A percentile compares a stretch with the other conserved stretches of the same genome.
Evolutionary conservation across 441 rosid species (phyloP).

Genomic region (Brassica hybrid): DNA sequence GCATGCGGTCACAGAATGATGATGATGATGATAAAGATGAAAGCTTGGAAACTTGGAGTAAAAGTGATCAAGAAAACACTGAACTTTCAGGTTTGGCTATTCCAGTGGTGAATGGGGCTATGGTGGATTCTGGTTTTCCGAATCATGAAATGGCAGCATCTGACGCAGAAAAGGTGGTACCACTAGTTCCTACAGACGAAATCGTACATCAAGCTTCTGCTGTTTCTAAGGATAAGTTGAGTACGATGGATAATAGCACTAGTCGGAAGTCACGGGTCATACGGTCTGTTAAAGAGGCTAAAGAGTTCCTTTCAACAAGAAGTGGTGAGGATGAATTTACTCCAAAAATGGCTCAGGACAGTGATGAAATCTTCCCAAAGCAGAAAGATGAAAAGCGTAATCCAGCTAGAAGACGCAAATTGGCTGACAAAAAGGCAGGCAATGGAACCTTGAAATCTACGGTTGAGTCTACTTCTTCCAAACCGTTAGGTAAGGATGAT

Average conservation of each 20-base stretch:
- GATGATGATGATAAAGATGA: constrained; percentile 30
- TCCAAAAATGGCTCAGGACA: constrained; percentile 39
- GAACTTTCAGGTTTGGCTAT: constrained; percentile 36
- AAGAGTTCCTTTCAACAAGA: constrained; percentile 69
- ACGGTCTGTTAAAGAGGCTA: constrained; percentile 82
- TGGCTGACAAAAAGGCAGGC: constrained; percentile 34
- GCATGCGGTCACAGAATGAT: constrained; percentile 31
- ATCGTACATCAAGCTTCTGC: constrained; percentile 42
- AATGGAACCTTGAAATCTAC: constrained; percentile 43
- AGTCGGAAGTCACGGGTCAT: constrained; percentile 63
- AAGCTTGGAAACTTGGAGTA: constrained; percentile 19
- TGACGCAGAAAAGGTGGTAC: constrained; percentile 27
- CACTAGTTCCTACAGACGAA: constrained; percentile 34
- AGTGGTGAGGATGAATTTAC: constrained; percentile 35
- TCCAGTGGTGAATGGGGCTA: constrained; percentile 42
- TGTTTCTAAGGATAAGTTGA: constrained; percentile 38
- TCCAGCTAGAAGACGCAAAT: constrained; percentile 38
- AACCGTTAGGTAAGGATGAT: constrained; percentile 30
- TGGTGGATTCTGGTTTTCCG: constrained; percentile 41
- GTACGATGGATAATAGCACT: constrained; percentile 33
- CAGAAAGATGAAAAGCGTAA: constrained; percentile 35
- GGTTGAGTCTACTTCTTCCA: constrained; percentile 37
- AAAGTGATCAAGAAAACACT: constrained; percentile 38
- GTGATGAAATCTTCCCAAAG: constrained; percentile 30
- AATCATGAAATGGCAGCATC: constrained; percentile 32